These are phyloP conservation scores for Mycena venus DNA, from an alignment of 768 basidiomycete genomes.

Conservation along the genomic window DNA sequence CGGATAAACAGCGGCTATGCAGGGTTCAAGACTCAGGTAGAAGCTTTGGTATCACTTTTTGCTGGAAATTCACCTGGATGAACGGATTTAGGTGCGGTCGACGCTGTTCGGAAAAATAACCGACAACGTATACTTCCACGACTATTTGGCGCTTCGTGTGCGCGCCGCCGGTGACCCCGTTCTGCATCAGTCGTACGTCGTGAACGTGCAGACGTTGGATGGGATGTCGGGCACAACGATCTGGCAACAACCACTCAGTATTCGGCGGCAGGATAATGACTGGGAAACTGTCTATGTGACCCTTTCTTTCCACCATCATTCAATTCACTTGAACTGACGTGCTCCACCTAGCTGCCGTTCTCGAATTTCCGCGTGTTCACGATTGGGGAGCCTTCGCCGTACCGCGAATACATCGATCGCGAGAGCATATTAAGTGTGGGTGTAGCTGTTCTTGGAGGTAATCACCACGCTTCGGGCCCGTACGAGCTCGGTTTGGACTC, in stretches of 20 bases:
- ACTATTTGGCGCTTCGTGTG: slow-evolving; percentile 85
- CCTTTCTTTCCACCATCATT: slow-evolving; percentile 30
- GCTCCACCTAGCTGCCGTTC: slow-evolving; percentile 83
- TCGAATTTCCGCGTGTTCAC: slow-evolving; percentile 81
- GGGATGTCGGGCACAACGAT: slow-evolving; percentile 79
- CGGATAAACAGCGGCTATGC: slow-evolving; percentile 90
- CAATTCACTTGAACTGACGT: slow-evolving; percentile 23
- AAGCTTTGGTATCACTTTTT: slow-evolving; percentile 26
- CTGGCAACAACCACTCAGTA: slow-evolving; percentile 96
- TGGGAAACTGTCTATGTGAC: slow-evolving; percentile 90
- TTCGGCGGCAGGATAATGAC: slow-evolving; percentile 69
- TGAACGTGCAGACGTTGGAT: slow-evolving; percentile 93
- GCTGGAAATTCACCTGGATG: background rate
- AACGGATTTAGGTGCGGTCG: slow-evolving; percentile 70
- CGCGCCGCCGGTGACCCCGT: slow-evolving; percentile 82
- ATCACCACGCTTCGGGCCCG: slow-evolving; percentile 76
- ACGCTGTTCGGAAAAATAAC: slow-evolving; percentile 88
- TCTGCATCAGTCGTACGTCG: slow-evolving; percentile 89
- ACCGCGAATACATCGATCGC: slow-evolving; percentile 82
- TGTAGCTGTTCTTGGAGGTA: slow-evolving; percentile 89
- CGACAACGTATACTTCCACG: slow-evolving; percentile 87
- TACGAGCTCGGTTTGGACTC: slow-evolving; percentile 90
- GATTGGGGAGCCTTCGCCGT: slow-evolving; percentile 75
- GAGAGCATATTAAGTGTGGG: slow-evolving; percentile 86
- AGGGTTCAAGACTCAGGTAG: slow-evolving; percentile 88